Evolutionary conservation across 495 filamentous ascomycete genomes (phyloP), one percentile per base, ranked within the genome.

Genomic region (Aspergillus sparsus): DNA sequence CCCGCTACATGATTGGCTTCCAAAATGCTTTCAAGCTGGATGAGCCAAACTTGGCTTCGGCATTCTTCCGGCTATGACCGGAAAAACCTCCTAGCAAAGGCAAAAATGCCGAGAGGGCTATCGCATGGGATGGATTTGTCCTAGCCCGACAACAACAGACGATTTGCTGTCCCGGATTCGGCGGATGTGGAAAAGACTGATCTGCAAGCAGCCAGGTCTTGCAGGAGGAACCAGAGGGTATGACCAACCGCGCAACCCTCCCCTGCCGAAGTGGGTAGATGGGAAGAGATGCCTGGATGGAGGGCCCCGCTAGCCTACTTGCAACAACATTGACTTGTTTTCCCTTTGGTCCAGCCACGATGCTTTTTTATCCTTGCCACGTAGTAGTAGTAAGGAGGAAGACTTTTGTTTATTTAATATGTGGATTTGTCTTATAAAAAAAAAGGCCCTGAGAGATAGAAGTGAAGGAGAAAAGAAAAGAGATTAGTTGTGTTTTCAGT

Each of bases 41-140:
- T 49, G 50, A 63, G 53, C 55, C 61, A 63, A 36, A 62, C 53
- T 63, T 66, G 57, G 60, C 53, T 58, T 68, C 87, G 66, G 66
- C 53, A 57, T 65, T 68, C 51, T 58, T 66, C 66, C 63, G 66
- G 61, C 37, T 49, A 44, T 50, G 55, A 13, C 51, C 63, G 66
- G 66, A 60, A 66, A 66, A 68, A 66, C 49, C 34, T 46, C 53
- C 58, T 51, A 58, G 55, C 42, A 42, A 37, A 51, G 52, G 51
- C 54, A 61, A 62, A 61, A 62, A 31, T 64, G 60, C 60, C 60
- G 62, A 65, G 60, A 53, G 49, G 16, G 10, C 27, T 18, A n/a
- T 15, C 37, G 11, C n/a, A 4, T 41, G 37, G 8, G 7, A 60
- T 55, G 37, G n/a, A 34, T 49, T 35, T 31, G 60, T 50, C 16